Percentiles rank a stretch among this genome's conserved stretches.
Evolutionary conservation across 2,329 filamentous ascomycete genomes (phyloP).

Genomic region (Curvularia eragrostidis): DNA sequence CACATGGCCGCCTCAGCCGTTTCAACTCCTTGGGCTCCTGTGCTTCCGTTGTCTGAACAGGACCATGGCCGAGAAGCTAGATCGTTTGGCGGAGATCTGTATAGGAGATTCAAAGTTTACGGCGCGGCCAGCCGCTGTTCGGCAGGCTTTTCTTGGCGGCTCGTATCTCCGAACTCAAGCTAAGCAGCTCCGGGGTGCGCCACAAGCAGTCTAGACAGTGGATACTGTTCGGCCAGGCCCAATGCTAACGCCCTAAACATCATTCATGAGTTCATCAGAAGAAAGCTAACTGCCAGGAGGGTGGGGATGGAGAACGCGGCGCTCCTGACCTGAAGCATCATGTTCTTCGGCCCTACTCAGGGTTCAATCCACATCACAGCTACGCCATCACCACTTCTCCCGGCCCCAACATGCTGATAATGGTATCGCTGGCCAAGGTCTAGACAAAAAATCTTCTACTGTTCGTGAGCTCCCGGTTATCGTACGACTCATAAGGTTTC

Average conservation of each 20-base stretch:
- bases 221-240: not conserved
- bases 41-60: not conserved
- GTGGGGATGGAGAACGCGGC: constrained; percentile 3
- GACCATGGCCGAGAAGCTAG: not conserved
- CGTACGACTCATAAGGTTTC: constrained; percentile 6
- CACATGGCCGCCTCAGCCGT: not conserved
- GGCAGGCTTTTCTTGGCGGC: not conserved
- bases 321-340: not conserved
- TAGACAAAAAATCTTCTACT: not conserved
- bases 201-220: constrained; percentile 1
- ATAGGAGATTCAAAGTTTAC: constrained; percentile 6
- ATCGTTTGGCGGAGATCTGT: not conserved
- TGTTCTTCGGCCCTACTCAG: constrained; percentile 2
- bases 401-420: not conserved
- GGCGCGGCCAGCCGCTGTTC: not conserved
- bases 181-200: not conserved
- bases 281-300: not conserved
- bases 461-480: not conserved
- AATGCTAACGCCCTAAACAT: not conserved
- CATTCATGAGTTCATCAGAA: not conserved
- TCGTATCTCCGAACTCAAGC: not conserved
- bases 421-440: not conserved
- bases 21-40: not conserved
- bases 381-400: constrained; percentile 5
- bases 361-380: constrained; percentile 1